Evolutionary conservation across 352 stramenopile genomes (phyloP), one percentile per base, ranked within the genome.

Genomic region (Phytophthora pisi): DNA sequence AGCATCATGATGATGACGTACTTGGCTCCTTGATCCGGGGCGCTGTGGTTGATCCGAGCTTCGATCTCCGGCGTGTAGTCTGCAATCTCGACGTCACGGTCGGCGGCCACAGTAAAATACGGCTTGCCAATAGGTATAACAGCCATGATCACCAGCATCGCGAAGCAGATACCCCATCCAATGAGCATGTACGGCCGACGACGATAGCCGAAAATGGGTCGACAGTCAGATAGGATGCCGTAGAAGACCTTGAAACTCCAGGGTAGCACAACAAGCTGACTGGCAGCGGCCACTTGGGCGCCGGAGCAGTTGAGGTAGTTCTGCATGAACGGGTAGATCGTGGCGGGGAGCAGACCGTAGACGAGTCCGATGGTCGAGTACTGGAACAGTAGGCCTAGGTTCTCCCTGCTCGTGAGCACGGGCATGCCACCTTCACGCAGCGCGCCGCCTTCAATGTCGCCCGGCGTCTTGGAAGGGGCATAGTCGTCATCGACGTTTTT

Each of bases 181-280:
- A 90, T 73, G 0, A 75, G 4, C 68, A 72, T 75, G 36, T 61
- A 75, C 16, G 68, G 68, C 20, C 58, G 51, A 34, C 68, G 68
- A 24, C 68, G 68, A 7, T 71, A 71, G 30, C 68, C 68, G 18
- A 52, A 72, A 7, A 95, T 81, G 5, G 86, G 88, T 28, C 87
- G 75, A 51, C 85, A 95, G 68, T 95, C 88, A 4, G 75, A 75
- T 5, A 75, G 20, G 4, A 63, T 60, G 11, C 61, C 66, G 61
- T 70, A 74, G 36, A 74, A 72, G 15, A 86, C 77, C 65, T 92
- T 94, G 65, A 91, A 91, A 8, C 59, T 81, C 83, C 84, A 95
- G 4, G 80, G 82, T 6, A 92, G 61, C 42, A 78, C 74, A 3
- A 92, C 66, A n/a, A 92, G 54, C 2, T 42, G 34, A n/a, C 11